Evolutionary conservation across 2,329 filamentous ascomycete species (phyloP), one percentile per base, ranked within the genome.

Genomic region (Trichoderma cornu-damae): DNA sequence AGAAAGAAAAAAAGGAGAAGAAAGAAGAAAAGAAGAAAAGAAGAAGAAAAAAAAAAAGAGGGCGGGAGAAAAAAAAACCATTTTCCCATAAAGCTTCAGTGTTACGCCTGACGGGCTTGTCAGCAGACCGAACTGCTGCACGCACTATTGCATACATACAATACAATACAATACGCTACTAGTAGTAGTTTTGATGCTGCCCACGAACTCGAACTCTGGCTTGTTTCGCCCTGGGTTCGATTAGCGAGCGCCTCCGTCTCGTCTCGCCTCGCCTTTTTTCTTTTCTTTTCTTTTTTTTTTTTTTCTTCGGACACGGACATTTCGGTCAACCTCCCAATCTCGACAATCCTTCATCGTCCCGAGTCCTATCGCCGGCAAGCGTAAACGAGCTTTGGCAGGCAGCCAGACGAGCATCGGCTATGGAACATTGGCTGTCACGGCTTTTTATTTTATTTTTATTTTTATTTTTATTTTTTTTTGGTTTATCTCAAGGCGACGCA

Each of bases 71-170:
- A n/a, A n/a, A n/a, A n/a, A n/a, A n/a, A n/a, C n/a, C n/a, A n/a
- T n/a, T n/a, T 42, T 55, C 47, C 52, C 42, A 47, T 14, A 30
- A 11, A 38, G 22, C 42, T 55, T 55, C 52, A 20, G 26, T 52
- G 26, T 37, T 28, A 30, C 20, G 52, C 40, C 40, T 38, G 34
- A 51, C 28, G 24, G 48, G 47, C 16, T 38, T 18, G 52, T 55
- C 52, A 55, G 52, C 52, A 55, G 52, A 55, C 42, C 52, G 42
- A 47, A 35, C 38, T n/a, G n/a, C n/a, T n/a, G n/a, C n/a, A n/a
- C n/a, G n/a, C n/a, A n/a, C n/a, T n/a, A n/a, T n/a, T n/a, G n/a
- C n/a, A n/a, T n/a, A n/a, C n/a, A n/a, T n/a, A n/a, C n/a, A n/a
- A n/a, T n/a, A n/a, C n/a, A n/a, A n/a, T n/a, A n/a, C n/a, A n/a